phyloP scores from a whole-genome alignment of 345 rosid genomes.

The Lagerstroemia speciosa region DNA sequence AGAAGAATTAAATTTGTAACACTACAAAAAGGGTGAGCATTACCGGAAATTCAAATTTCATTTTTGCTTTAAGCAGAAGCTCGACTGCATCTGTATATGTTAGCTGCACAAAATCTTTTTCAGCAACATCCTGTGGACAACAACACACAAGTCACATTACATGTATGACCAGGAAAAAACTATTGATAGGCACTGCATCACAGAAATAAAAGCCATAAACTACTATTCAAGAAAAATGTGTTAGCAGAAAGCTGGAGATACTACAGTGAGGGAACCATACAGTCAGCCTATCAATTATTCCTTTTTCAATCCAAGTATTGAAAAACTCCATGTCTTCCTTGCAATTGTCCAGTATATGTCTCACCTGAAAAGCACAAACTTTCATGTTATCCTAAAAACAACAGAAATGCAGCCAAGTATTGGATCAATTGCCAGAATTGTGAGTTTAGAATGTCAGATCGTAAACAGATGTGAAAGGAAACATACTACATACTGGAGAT shows the following conservation, averaged over 20 bases:
- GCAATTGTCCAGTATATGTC: constrained; percentile 77
- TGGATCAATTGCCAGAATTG: neutral
- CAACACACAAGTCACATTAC: constrained; percentile 12
- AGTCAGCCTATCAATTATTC: constrained; percentile 70
- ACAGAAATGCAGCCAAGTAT: constrained; percentile 10
- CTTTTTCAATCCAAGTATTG: constrained; percentile 95
- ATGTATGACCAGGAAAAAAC: constrained; percentile 2
- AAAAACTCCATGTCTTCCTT: constrained; percentile 98
- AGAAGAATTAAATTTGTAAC: neutral
- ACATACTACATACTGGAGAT: constrained; percentile 99
- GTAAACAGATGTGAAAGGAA: constrained; percentile 39
- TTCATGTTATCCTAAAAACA: neutral
- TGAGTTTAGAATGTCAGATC: neutral
- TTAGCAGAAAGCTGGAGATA: neutral
- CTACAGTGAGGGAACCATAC: constrained; percentile 39
- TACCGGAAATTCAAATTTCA: constrained; percentile 92
- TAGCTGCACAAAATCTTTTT: constrained; percentile 83
- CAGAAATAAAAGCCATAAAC: neutral
- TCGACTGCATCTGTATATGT: constrained; percentile 81
- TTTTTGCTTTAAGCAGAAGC: constrained; percentile 72
- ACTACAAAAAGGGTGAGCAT: constrained; percentile 1
- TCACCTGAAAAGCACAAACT: constrained; percentile 45
- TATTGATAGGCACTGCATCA: neutral
- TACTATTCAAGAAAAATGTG: neutral
- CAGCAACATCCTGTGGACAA: constrained; percentile 58